Conservation (phyloP, 768 basidiomycete species). For the Amanita molliuscula region DNA sequence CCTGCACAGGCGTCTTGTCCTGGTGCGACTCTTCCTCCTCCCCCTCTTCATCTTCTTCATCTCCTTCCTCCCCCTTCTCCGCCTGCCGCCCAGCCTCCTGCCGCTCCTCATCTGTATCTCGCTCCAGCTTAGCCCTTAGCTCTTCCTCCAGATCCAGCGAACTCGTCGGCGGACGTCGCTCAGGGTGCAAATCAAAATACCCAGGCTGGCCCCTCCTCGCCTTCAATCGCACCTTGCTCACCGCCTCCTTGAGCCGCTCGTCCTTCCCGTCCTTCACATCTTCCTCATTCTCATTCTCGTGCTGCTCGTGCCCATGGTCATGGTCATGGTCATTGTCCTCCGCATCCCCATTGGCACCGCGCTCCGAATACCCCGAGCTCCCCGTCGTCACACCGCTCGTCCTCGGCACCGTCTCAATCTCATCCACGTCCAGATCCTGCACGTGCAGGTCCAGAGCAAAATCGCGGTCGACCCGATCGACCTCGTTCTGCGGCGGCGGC, state of each 20-base stretch:
- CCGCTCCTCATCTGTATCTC: slow-evolving; percentile 18
- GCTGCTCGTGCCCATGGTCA: slow-evolving; percentile 16
- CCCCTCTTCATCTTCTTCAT: too few species aligned
- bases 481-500: slow-evolving; percentile 23
- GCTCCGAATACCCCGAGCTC: slow-evolving; percentile 1
- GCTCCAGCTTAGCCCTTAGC: slow-evolving; percentile 24
- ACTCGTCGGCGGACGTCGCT: slow-evolving; percentile 35
- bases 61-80: not conserved
- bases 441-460: slow-evolving; percentile 24
- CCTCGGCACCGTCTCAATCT: slow-evolving; percentile 37
- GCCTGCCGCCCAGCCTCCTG: not conserved
- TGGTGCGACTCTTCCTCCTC: not conserved
- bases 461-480: slow-evolving; percentile 26
- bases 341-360: slow-evolving; percentile 2
- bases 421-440: slow-evolving; percentile 39
- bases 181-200: slow-evolving; percentile 76
- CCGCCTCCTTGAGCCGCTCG: slow-evolving; percentile 13
- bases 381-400: slow-evolving; percentile 14
- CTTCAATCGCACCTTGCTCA: slow-evolving; percentile 18
- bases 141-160: slow-evolving; percentile 22
- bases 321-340: slow-evolving; percentile 13
- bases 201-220: slow-evolving; percentile 40
- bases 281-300: slow-evolving; percentile 14
- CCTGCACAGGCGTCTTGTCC: slow-evolving; percentile 2
- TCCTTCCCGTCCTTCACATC: slow-evolving; percentile 16